These are phyloP conservation scores for Meyerozyma sp. DNA, from an alignment of 1,139 yeast species.

Conservation along the genomic window DNA sequence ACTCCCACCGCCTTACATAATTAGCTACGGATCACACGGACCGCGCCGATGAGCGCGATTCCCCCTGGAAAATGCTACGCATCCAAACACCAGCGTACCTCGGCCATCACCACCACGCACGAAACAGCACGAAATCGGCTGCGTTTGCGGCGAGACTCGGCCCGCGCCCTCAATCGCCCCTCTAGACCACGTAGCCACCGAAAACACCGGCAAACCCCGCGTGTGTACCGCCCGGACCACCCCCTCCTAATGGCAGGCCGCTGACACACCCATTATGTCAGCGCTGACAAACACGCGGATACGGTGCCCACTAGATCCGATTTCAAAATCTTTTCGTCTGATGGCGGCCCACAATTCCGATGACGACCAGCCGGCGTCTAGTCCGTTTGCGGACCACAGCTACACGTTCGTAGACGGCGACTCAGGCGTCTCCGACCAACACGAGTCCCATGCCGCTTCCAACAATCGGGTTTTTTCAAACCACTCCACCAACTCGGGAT, in stretches of 20 bases:
- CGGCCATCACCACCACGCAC: background rate
- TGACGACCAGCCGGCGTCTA: conserved; percentile 1
- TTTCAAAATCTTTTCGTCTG: background rate
- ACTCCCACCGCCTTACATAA: background rate
- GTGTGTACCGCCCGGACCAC: no score
- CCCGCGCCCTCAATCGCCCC: background rate
- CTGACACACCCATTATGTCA: background rate
- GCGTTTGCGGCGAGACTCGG: background rate
- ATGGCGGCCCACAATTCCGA: conserved; percentile 1
- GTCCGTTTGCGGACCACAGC: conserved; percentile 1
- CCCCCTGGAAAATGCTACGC: background rate
- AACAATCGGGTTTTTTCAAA: background rate
- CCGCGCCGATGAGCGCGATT: background rate
- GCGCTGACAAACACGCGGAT: background rate
- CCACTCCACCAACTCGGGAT: conserved; percentile 2
- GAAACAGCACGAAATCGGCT: background rate
- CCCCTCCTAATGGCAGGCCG: no score
- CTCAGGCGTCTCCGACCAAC: background rate
- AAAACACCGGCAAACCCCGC: no score
- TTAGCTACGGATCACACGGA: background rate
- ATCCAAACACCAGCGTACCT: background rate
- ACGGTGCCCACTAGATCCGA: background rate
- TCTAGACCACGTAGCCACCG: background rate
- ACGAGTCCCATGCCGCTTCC: background rate
- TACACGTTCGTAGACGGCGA: conserved; percentile 1